Conservation (phyloP, 768 basidiomycete genomes). For the Leccinum longicurvipes region DNA sequence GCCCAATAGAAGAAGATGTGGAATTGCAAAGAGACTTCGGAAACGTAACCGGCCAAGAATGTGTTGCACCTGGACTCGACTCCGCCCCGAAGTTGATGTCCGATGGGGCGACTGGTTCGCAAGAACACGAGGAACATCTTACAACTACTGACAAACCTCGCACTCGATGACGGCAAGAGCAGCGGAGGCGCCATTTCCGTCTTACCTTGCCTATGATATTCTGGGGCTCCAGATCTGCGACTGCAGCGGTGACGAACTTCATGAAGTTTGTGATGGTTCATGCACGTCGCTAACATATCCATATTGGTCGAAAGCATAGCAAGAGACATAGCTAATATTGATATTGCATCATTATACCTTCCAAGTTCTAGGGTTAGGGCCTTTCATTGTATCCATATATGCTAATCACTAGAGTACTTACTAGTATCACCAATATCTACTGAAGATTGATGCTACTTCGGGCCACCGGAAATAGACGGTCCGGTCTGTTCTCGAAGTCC, state of each 20-base stretch:
- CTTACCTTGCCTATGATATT: slow-evolving; percentile 2
- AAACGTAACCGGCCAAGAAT: background rate
- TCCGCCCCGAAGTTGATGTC: background rate
- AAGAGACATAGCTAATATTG: too few species aligned
- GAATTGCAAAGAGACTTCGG: background rate
- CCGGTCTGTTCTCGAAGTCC: background rate
- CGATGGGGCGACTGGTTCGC: background rate
- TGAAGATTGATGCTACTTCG: too few species aligned
- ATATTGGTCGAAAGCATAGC: too few species aligned
- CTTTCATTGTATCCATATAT: too few species aligned
- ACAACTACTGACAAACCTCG: background rate
- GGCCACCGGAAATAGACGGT: too few species aligned
- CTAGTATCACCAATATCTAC: too few species aligned
- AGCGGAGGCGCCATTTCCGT: background rate
- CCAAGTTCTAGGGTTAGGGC: too few species aligned
- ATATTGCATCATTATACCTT: background rate
- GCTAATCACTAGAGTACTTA: too few species aligned
- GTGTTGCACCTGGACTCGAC: background rate
- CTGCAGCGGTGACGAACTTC: background rate
- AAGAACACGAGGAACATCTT: background rate
- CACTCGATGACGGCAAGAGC: background rate
- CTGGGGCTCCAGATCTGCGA: background rate
- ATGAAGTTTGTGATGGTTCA: background rate
- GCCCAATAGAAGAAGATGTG: background rate
- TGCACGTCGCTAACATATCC: background rate